These are phyloP conservation scores for Xerophyta viscosa DNA, from an alignment of 106 monocot genomes.

Conservation along the genomic window DNA sequence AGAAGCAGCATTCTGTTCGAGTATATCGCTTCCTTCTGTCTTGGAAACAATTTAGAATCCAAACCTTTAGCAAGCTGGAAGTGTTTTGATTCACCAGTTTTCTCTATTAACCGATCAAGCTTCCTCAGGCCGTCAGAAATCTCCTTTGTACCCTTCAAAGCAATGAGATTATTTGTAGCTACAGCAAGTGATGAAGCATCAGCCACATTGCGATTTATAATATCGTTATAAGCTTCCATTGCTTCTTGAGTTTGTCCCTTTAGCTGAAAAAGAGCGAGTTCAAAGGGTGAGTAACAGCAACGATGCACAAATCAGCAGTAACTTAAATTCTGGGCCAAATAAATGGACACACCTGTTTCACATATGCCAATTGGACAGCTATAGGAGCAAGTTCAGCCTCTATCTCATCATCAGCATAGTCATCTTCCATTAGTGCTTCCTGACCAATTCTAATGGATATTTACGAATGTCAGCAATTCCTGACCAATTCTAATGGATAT, in stretches of 20 bases:
- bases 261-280: slow-evolving; percentile 38
- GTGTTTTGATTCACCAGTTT: slow-evolving; percentile 21
- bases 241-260: slow-evolving; percentile 66
- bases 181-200: slow-evolving; percentile 85
- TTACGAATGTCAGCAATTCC: slow-evolving; percentile 75
- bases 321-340: too few species aligned
- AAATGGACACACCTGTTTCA: slow-evolving; percentile 49
- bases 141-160: slow-evolving; percentile 77
- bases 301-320: too few species aligned
- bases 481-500: slow-evolving; percentile 87
- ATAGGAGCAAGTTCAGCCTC: slow-evolving; percentile 92
- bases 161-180: slow-evolving; percentile 79
- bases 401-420: slow-evolving; percentile 85
- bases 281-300: too few species aligned
- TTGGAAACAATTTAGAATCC: slow-evolving; percentile 56
- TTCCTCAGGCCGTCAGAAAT: slow-evolving; percentile 82
- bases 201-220: slow-evolving; percentile 56
- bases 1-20: slow-evolving; percentile 73
- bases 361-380: slow-evolving; percentile 81
- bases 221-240: slow-evolving; percentile 46
- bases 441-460: slow-evolving; percentile 89
- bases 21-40: slow-evolving; percentile 83
- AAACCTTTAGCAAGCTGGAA: slow-evolving; percentile 63
- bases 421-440: slow-evolving; percentile 86
- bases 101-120: slow-evolving; percentile 68